Percentiles rank a stretch among this genome's conserved stretches.
These are phyloP conservation scores for Fraxinus nigra DNA, from an alignment of 305 asterid genomes.

Conservation along the genomic window DNA sequence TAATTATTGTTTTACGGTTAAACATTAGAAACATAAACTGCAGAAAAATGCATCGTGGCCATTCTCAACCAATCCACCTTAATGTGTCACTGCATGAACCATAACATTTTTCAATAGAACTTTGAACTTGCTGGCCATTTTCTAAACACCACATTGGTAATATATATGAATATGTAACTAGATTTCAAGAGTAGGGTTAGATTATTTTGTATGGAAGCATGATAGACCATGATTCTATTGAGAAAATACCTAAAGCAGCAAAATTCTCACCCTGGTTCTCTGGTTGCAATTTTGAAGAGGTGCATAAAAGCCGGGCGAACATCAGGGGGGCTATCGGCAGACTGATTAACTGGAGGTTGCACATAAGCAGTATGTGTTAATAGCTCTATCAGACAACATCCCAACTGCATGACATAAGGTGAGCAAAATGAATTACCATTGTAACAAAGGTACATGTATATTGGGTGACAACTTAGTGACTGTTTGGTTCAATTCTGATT, in stretches of 20 bases:
- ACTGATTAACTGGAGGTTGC: conserved; percentile 66
- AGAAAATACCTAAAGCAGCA: neutral
- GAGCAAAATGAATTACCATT: conserved; percentile 15
- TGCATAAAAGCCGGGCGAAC: conserved; percentile 95
- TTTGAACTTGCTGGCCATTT: neutral
- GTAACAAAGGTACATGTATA: conserved; percentile 15
- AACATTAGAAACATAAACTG: neutral
- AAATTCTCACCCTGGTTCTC: conserved; percentile 60
- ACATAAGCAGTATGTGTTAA: conserved; percentile 82
- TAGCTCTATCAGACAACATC: conserved; percentile 81
- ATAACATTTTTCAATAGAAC: neutral
- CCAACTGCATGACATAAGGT: conserved; percentile 63
- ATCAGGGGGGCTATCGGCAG: conserved; percentile 84
- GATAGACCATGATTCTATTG: conserved; percentile 13
- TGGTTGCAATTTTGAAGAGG: conserved; percentile 54
- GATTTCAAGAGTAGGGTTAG: neutral
- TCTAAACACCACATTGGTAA: neutral
- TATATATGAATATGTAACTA: neutral
- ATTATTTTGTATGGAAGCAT: neutral
- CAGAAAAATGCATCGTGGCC: neutral
- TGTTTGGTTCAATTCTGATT: neutral
- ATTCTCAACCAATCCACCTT: neutral
- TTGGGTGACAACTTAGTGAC: neutral
- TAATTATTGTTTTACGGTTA: conserved; percentile 4
- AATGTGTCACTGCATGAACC: neutral